Conservation (phyloP, 225 moss, liverwort and hornwort genomes). For the Pseudisothecium myosuroides region DNA sequence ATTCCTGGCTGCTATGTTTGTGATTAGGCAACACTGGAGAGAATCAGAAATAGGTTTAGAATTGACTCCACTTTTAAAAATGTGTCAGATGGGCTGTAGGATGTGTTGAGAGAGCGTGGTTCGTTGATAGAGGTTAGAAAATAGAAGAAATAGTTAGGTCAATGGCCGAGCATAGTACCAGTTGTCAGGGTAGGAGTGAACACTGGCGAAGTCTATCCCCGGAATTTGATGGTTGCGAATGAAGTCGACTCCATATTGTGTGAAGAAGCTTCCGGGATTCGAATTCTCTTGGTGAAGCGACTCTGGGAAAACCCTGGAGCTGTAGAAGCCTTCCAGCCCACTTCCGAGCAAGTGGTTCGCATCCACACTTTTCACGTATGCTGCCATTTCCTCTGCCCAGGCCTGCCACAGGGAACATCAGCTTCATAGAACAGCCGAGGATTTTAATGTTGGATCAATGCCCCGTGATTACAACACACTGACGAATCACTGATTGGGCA, state of each 20-base stretch:
- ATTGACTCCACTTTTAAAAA: not conserved
- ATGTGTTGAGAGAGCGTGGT: not conserved
- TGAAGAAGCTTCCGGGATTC: constrained; percentile 19
- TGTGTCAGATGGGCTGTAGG: not conserved
- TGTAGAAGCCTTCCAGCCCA: constrained; percentile 55
- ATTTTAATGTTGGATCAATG: not conserved
- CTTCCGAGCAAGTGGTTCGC: constrained; percentile 31
- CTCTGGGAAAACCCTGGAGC: constrained; percentile 4
- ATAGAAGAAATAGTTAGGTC: not conserved
- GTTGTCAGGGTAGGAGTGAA: constrained; percentile 57
- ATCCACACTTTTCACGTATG: constrained; percentile 42
- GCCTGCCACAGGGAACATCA: not conserved
- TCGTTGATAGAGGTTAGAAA: not conserved
- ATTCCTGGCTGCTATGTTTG: not conserved
- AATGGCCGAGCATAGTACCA: constrained; percentile 14
- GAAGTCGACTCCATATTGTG: constrained; percentile 46
- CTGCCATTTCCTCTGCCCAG: constrained; percentile 38
- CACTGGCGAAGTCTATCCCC: constrained; percentile 39
- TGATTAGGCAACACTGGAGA: not conserved
- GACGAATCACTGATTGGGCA: not conserved
- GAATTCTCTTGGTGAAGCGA: constrained; percentile 8
- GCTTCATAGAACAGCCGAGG: not conserved
- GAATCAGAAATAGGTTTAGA: not conserved
- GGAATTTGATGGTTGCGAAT: constrained; percentile 27
- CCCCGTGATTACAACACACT: not conserved